Evolutionary conservation across 2,329 filamentous ascomycete species (phyloP).

Genomic region (Uncinocarpus reesii): DNA sequence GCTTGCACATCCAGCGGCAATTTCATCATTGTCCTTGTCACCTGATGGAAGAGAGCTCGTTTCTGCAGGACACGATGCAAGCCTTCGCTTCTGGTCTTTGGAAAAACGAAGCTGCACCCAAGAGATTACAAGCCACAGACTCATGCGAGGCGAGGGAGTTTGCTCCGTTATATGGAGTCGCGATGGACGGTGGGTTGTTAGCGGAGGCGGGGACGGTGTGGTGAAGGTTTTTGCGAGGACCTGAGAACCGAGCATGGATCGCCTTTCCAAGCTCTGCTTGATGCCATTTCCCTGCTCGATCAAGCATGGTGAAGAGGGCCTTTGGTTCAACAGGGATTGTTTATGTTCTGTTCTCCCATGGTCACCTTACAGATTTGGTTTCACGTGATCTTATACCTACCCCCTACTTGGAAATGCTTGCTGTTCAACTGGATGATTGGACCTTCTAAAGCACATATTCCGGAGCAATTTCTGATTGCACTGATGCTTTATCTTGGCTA

Average conservation of each 20-base stretch:
- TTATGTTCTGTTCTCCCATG: conserved; percentile 1
- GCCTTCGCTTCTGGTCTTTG: conserved; percentile 90
- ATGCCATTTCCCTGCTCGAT: not conserved
- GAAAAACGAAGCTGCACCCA: conserved; percentile 94
- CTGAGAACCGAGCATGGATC: not conserved
- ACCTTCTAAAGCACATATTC: conserved; percentile 6
- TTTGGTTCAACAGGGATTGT: not conserved
- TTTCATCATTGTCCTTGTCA: conserved; percentile 81
- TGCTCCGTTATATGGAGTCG: conserved; percentile 93
- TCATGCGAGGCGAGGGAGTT: conserved; percentile 93
- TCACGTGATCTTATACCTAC: not conserved
- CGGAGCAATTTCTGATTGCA: not conserved
- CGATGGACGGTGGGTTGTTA: conserved; percentile 89
- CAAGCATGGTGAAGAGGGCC: not conserved
- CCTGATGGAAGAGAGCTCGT: conserved; percentile 91
- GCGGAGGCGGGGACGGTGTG: conserved; percentile 85
- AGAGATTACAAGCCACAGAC: conserved; percentile 82
- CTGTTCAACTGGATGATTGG: not conserved
- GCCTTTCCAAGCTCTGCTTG: not conserved
- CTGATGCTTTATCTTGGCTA: not conserved
- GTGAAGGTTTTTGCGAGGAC: conserved; percentile 68
- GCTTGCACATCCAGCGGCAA: conserved; percentile 88
- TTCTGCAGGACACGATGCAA: conserved; percentile 90
- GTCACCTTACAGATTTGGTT: not conserved
- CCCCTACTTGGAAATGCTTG: not conserved